These are phyloP conservation scores for Yamadazyma kanchanaburiensis DNA, from an alignment of 1,139 yeast species.

Conservation along the genomic window DNA sequence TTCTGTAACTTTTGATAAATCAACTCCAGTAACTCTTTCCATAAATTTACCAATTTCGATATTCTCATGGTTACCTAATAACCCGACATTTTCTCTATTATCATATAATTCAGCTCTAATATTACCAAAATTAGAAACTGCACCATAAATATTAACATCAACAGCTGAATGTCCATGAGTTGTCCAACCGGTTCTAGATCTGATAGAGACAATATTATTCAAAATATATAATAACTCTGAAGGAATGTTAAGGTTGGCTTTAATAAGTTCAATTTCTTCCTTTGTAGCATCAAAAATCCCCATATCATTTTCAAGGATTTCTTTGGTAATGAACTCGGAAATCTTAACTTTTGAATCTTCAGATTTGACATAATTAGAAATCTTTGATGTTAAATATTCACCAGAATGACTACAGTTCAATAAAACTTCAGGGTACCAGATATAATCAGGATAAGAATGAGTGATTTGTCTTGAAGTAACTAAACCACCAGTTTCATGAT, in stretches of 20 bases:
- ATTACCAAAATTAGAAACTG: slow-evolving; percentile 52
- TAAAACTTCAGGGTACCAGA: slow-evolving; percentile 77
- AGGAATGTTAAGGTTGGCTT: slow-evolving; percentile 29
- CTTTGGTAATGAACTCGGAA: slow-evolving; percentile 31
- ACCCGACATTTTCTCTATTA: slow-evolving; percentile 30
- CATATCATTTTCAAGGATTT: slow-evolving; percentile 52
- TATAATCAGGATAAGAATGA: slow-evolving; percentile 26
- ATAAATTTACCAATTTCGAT: slow-evolving; percentile 75
- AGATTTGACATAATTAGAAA: slow-evolving; percentile 20
- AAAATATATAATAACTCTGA: slow-evolving; percentile 25
- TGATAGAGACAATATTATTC: slow-evolving; percentile 59
- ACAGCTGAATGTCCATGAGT: slow-evolving; percentile 91
- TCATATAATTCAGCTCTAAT: slow-evolving; percentile 33
- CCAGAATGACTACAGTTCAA: slow-evolving; percentile 68
- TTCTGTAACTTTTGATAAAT: slow-evolving; percentile 50
- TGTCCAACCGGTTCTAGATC: slow-evolving; percentile 84
- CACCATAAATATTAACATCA: slow-evolving; percentile 76
- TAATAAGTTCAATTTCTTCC: slow-evolving; percentile 41
- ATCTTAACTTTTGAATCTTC: slow-evolving; percentile 22
- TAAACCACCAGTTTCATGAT: slow-evolving; percentile 91
- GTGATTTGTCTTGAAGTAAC: slow-evolving; percentile 69
- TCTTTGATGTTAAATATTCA: slow-evolving; percentile 50
- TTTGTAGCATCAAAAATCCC: slow-evolving; percentile 56
- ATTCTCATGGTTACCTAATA: slow-evolving; percentile 81
- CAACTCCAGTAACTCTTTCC: slow-evolving; percentile 54